A percentile compares a stretch with the other conserved stretches of the same genome.
Evolutionary conservation across 1,139 yeast genomes (phyloP).

Genomic region (Nakaseomyces sp.): DNA sequence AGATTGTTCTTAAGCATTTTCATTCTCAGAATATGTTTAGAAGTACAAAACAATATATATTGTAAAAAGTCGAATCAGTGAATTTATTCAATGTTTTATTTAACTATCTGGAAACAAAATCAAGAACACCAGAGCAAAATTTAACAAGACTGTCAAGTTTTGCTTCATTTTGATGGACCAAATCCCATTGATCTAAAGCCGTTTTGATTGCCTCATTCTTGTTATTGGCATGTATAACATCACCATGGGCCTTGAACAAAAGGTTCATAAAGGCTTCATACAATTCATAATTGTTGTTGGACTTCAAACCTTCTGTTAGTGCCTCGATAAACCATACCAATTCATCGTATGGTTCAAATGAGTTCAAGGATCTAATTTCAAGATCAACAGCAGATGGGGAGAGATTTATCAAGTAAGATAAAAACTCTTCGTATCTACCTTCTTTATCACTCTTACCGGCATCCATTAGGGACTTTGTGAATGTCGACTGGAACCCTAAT

Average conservation of each 20-base stretch:
- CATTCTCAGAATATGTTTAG: too few relatives aligned
- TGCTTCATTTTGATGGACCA: conserved; percentile 38
- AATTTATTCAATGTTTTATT: conserved; percentile 1
- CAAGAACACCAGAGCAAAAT: conserved; percentile 76
- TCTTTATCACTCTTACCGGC: conserved; percentile 15
- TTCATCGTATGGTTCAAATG: conserved; percentile 50
- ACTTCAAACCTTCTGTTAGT: conserved; percentile 46
- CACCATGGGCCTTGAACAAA: conserved; percentile 74
- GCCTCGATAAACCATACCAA: conserved; percentile 58
- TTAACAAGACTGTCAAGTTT: conserved; percentile 62
- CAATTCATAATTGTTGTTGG: conserved; percentile 44
- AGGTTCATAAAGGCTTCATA: conserved; percentile 66
- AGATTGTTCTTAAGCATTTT: too few relatives aligned
- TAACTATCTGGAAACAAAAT: conserved; percentile 38
- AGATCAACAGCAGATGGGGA: conserved; percentile 77
- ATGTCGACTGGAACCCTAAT: conserved; percentile 57
- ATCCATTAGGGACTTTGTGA: conserved; percentile 53
- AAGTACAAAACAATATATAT: too few relatives aligned
- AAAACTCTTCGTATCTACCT: conserved; percentile 41
- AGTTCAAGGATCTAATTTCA: conserved; percentile 72
- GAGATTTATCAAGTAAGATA: conserved; percentile 47
- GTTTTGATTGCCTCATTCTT: conserved; percentile 35
- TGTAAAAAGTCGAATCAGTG: too few relatives aligned
- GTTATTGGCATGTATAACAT: conserved; percentile 50
- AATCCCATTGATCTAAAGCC: conserved; percentile 45